These are phyloP conservation scores for Chaetoceros tenuissimus DNA, from an alignment of 108 stramenopile genomes.

Conservation along the genomic window DNA sequence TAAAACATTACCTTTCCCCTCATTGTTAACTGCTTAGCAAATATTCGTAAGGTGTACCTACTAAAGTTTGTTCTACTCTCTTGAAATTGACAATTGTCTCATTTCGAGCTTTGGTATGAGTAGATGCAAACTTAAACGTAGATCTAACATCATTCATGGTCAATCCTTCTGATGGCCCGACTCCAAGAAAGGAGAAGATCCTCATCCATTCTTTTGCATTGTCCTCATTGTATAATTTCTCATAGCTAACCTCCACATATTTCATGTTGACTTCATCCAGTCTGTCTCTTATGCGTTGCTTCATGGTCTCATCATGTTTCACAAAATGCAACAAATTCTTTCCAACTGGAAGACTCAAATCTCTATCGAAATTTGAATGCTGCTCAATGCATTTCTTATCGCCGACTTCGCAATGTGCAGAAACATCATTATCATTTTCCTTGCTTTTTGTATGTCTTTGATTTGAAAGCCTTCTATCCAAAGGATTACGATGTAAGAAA, in stretches of 20 bases:
- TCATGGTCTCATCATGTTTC: neutral
- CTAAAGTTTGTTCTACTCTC: neutral
- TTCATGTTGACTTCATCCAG: neutral
- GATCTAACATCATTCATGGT: neutral
- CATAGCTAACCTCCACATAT: constrained; percentile 6
- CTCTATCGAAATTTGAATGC: no score
- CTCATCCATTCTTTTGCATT: constrained; percentile 7
- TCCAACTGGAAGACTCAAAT: neutral
- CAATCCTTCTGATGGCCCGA: constrained; percentile 8
- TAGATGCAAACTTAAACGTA: neutral
- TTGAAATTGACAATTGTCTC: constrained; percentile 3
- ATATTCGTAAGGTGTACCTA: constrained; percentile 4
- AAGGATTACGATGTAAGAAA: no score
- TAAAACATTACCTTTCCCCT: no score
- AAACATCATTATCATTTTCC: neutral
- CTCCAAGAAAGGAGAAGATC: constrained; percentile 7
- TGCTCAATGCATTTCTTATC: no score
- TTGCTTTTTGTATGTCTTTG: neutral
- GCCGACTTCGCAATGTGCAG: neutral
- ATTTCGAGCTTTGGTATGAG: neutral
- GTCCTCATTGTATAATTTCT: constrained; percentile 6
- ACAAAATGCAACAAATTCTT: neutral
- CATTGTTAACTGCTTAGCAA: no score
- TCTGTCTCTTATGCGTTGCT: neutral
- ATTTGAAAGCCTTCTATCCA: neutral